Evolutionary conservation across 2,329 filamentous ascomycete genomes (phyloP).

Genomic region (Chalaropsis ovoidea): DNA sequence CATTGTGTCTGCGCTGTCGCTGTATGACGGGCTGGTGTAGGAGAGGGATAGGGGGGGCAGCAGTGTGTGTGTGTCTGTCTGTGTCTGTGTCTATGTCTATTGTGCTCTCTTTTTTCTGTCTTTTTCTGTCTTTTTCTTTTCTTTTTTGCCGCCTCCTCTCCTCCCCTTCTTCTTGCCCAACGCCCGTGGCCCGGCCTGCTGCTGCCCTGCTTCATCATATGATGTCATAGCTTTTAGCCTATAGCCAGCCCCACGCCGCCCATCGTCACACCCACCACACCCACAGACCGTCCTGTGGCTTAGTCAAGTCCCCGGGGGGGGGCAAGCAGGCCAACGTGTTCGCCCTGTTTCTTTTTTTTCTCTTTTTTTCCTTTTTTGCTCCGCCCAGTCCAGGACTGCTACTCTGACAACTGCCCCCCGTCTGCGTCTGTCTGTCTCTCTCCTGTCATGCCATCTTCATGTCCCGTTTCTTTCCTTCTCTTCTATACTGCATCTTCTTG

Average conservation of each 20-base stretch:
- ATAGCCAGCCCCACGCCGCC: background rate
- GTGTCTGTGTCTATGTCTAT: background rate
- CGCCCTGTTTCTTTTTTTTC: background rate
- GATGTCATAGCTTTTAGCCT: conserved; percentile 4
- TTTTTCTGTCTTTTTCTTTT: background rate
- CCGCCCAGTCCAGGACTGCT: too few relatives aligned
- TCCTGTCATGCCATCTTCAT: background rate
- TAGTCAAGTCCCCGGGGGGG: background rate
- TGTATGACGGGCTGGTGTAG: conserved; percentile 91
- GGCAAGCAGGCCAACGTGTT: too few relatives aligned
- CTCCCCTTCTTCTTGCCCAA: background rate
- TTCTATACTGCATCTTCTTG: conserved; percentile 5
- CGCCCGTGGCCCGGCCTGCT: background rate
- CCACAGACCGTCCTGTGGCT: background rate
- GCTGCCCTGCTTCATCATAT: background rate
- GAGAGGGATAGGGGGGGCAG: background rate
- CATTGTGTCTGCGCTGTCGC: conserved; percentile 88
- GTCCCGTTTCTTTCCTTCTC: background rate
- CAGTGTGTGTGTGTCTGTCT: background rate
- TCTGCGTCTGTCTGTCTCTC: too few relatives aligned
- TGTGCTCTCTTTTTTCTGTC: background rate
- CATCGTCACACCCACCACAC: too few relatives aligned
- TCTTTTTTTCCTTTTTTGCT: background rate
- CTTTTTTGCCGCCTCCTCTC: background rate
- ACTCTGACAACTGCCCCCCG: too few relatives aligned